Evolutionary conservation across 768 basidiomycete species (phyloP).

Genomic region (Dentipellis fragilis): DNA sequence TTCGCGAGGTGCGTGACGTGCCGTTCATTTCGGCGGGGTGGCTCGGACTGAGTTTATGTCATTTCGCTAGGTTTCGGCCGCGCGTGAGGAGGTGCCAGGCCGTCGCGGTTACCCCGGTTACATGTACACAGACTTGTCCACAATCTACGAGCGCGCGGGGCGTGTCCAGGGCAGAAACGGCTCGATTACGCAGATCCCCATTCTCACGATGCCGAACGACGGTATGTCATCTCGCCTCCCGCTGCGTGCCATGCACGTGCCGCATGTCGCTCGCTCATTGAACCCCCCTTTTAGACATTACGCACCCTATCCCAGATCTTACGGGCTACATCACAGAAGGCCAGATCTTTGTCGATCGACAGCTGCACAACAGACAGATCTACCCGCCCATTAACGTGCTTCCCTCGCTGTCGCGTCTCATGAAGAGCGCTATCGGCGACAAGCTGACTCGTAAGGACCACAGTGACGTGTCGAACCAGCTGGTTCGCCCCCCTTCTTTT

Average conservation of each 20-base stretch:
- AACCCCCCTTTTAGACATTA: conserved; percentile 63
- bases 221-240: conserved; percentile 38
- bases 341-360: conserved; percentile 97
- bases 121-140: conserved; percentile 99
- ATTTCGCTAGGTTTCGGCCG: conserved; percentile 74
- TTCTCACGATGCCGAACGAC: conserved; percentile 99
- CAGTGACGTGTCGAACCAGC: conserved; percentile 97
- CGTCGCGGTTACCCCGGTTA: conserved; percentile 98
- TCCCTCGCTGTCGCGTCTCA: conserved; percentile 95
- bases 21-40: conserved; percentile 11
- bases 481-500: conserved; percentile 42
- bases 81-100: conserved; percentile 97
- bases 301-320: conserved; percentile 99
- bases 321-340: conserved; percentile 99
- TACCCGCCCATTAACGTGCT: conserved; percentile 99
- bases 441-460: conserved; percentile 96
- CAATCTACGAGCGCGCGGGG: conserved; percentile 98
- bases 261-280: background rate
- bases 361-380: conserved; percentile 92
- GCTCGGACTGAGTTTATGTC: conserved; percentile 1
- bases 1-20: conserved; percentile 66
- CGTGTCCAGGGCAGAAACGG: conserved; percentile 97
- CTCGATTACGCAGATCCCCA: conserved; percentile 99
- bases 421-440: conserved; percentile 99
- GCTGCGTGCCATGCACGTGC: conserved; percentile 3